Evolutionary conservation across 2,329 filamentous ascomycete species (phyloP).

Genomic region (Colletotrichum coccodes): DNA sequence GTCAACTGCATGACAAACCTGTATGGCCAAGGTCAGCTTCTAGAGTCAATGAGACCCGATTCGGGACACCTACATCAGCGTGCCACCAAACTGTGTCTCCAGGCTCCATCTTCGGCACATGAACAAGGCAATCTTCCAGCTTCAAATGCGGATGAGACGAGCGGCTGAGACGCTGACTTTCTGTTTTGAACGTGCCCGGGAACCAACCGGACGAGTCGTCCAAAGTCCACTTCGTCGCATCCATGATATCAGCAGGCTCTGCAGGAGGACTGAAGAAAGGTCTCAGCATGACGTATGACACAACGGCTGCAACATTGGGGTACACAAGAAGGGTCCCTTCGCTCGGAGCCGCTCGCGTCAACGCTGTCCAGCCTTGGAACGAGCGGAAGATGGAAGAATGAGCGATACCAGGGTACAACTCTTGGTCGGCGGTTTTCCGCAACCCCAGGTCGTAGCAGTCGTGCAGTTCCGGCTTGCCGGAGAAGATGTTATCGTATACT

Average conservation of each 20-base stretch:
- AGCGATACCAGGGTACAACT: slow-evolving; percentile 45
- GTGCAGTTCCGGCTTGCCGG: slow-evolving; percentile 46
- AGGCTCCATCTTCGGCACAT: slow-evolving; percentile 48
- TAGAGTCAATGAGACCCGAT: not conserved
- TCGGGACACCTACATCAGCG: slow-evolving; percentile 47
- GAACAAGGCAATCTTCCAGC: slow-evolving; percentile 47
- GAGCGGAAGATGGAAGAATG: slow-evolving; percentile 50
- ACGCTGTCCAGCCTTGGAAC: slow-evolving; percentile 56
- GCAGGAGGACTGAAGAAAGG: slow-evolving; percentile 51
- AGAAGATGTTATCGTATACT: slow-evolving; percentile 48
- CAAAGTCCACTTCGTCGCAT: slow-evolving; percentile 48
- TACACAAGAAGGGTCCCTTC: slow-evolving; percentile 52
- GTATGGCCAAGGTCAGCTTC: not conserved
- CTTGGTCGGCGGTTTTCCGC: slow-evolving; percentile 46
- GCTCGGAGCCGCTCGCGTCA: slow-evolving; percentile 45
- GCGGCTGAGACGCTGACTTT: slow-evolving; percentile 48
- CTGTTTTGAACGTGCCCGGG: slow-evolving; percentile 46
- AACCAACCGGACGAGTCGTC: slow-evolving; percentile 45
- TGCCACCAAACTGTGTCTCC: slow-evolving; percentile 55
- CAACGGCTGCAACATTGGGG: slow-evolving; percentile 46
- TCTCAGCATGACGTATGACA: slow-evolving; percentile 53
- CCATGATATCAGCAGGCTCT: slow-evolving; percentile 42
- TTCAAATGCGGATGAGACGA: slow-evolving; percentile 50
- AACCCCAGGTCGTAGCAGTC: slow-evolving; percentile 49
- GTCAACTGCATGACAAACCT: slow-evolving; percentile 52